Evolutionary conservation across 768 basidiomycete species (phyloP), one percentile per base, ranked within the genome.

Genomic region (Russula brevipes): DNA sequence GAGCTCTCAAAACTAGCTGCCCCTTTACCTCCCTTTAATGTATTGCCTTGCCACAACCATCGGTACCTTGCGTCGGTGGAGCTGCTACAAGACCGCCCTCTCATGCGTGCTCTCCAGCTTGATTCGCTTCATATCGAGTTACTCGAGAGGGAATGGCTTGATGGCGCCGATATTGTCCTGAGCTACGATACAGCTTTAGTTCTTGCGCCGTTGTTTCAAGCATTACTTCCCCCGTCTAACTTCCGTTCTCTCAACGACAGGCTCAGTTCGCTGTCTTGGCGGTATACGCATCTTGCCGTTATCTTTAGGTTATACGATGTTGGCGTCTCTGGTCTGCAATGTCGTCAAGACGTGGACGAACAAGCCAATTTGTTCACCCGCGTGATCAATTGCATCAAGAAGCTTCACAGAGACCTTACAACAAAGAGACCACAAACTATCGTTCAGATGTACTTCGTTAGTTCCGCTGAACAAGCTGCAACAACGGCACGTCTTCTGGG

Each of bases 21-120:
- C 3, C 53, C 63, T 19, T 31, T 60, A 38, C 59, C 59, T 19
- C 53, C 45, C 46, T 38, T 59, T 19, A 17, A 45, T 17, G 36
- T 17, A 19, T 62, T 66, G 39, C 77, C 80, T n/a, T 56, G 63
- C 12, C 70, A 69, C 19, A 50, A 70, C 17, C 88, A 91, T 70
- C 80, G 78, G 33, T 92, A 91, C 69, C 76, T 92, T 73, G 83
- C 82, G 16, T 91, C 88, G 35, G 71, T 91, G 64, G 77, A 83
- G 35, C 66, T 90, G 19, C 77, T 91, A 7, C 90, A 91, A 71
- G 86, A 85, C 66, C 85, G 82, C 55, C 78, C 77, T 19, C 75
- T 92, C 3, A 79, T 86, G 45, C 80, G 78, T 4, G 72, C 76
- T 11, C 77, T 92, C 31, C 74, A 76, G 17, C 76, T 78, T 11